phyloP scores from a whole-genome alignment of 176 grass and related monocot species.

The Hordeum vulgare region DNA sequence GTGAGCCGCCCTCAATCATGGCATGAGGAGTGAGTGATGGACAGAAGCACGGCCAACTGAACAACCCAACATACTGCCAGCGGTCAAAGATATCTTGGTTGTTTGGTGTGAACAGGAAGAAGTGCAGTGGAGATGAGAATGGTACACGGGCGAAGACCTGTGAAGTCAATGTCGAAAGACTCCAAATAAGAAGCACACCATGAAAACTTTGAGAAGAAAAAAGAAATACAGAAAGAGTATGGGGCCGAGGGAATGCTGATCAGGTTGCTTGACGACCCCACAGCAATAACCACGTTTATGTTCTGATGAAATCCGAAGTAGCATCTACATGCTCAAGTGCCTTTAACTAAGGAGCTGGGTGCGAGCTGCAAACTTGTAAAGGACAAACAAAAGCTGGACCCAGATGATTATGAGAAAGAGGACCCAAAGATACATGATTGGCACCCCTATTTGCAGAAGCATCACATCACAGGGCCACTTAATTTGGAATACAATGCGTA shows the following conservation, averaged over 20 bases:
- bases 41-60: background rate
- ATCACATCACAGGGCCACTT: background rate
- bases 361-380: background rate
- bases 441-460: background rate
- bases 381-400: background rate
- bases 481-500: background rate
- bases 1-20: background rate
- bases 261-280: background rate
- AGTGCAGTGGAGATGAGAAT: background rate
- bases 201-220: background rate
- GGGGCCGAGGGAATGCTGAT: background rate
- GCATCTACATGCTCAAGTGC: background rate
- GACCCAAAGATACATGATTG: background rate
- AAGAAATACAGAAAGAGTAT: background rate
- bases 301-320: background rate
- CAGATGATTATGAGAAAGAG: background rate
- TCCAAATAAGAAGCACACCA: background rate
- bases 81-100: background rate
- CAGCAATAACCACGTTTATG: background rate
- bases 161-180: background rate
- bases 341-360: background rate
- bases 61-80: background rate
- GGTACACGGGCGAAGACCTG: background rate
- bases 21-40: background rate
- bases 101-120: background rate